These are phyloP conservation scores for Rachicladosporium sp. DNA, from an alignment of 2,329 filamentous ascomycete genomes.

Conservation along the genomic window DNA sequence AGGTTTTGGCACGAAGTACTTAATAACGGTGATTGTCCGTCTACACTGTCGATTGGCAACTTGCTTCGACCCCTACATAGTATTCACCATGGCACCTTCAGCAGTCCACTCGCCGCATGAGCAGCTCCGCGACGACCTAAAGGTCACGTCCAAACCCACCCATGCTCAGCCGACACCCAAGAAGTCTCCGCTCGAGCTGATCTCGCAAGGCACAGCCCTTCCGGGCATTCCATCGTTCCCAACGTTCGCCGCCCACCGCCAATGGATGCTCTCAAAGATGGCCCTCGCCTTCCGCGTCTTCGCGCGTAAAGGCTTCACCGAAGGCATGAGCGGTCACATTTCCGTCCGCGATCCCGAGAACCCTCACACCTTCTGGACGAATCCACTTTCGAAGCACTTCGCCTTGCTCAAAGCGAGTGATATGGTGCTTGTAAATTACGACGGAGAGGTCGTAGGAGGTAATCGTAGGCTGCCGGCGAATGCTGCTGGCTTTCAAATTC, in stretches of 20 bases:
- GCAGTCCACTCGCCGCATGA: too few species aligned
- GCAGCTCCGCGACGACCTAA: too few species aligned
- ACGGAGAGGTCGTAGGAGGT: slow-evolving; percentile 52
- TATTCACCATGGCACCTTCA: too few species aligned
- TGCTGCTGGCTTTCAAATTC: slow-evolving; percentile 57
- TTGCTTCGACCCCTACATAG: too few species aligned
- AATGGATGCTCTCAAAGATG: slow-evolving; percentile 52
- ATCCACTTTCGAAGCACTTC: slow-evolving; percentile 53
- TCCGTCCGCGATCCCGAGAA: slow-evolving; percentile 54
- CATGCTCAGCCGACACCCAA: slow-evolving; percentile 1
- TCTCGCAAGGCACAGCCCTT: slow-evolving; percentile 35
- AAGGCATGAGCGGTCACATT: slow-evolving; percentile 60
- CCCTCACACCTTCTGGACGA: slow-evolving; percentile 55
- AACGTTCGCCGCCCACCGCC: slow-evolving; percentile 43
- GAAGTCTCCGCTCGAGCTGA: slow-evolving; percentile 25
- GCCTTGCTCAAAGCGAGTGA: slow-evolving; percentile 51
- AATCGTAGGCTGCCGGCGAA: slow-evolving; percentile 50
- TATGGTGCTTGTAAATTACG: slow-evolving; percentile 53
- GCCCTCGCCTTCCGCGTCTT: slow-evolving; percentile 58
- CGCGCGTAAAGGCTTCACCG: slow-evolving; percentile 51
- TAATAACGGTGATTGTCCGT: too few species aligned
- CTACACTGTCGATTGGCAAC: too few species aligned
- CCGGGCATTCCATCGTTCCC: slow-evolving; percentile 45
- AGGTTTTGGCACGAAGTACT: too few species aligned
- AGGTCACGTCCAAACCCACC: too few species aligned